Percentiles rank a stretch among this genome's conserved stretches.
phyloP scores from a whole-genome alignment of 116 monocot genomes.

The Dioscorea cayenensis region DNA sequence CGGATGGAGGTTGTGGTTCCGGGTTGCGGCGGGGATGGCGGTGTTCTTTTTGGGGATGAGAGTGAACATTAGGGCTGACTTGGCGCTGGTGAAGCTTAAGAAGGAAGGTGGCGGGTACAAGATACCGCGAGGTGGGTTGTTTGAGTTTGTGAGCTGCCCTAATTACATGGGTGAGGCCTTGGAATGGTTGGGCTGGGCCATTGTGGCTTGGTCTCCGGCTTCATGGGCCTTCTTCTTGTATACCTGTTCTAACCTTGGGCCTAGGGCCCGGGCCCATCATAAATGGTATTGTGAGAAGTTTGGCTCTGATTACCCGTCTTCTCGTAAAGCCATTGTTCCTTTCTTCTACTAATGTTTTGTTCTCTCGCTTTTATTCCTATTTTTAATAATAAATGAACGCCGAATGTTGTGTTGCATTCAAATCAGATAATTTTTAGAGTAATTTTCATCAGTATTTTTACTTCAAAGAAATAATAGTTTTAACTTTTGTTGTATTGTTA shows the following conservation, averaged over 20 bases:
- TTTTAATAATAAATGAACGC: no score
- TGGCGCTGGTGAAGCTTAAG: conserved; percentile 51
- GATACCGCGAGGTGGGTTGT: conserved; percentile 80
- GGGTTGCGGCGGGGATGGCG: conserved; percentile 33
- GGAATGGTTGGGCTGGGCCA: conserved; percentile 94
- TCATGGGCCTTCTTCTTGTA: conserved; percentile 65
- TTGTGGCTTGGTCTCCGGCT: conserved; percentile 63
- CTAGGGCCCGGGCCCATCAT: conserved; percentile 53
- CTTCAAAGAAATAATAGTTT: no score
- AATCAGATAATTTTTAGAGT: no score
- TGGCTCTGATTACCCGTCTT: conserved; percentile 45
- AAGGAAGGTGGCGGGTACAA: conserved; percentile 47
- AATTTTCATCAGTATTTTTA: no score
- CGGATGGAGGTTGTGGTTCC: not conserved
- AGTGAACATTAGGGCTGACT: conserved; percentile 67
- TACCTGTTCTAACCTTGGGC: conserved; percentile 70
- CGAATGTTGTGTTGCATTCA: no score
- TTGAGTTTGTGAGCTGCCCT: conserved; percentile 69
- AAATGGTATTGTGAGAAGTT: conserved; percentile 77
- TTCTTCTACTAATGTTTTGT: conserved; percentile 28
- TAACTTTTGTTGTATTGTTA: no score
- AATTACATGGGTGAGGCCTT: conserved; percentile 86
- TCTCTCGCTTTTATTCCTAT: no score
- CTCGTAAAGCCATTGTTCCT: conserved; percentile 61
- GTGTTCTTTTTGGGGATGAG: conserved; percentile 86